Evolutionary conservation across 2,329 filamentous ascomycete genomes (phyloP), one percentile per base, ranked within the genome.

Genomic region (Pseudogymnoascus verrucosus): DNA sequence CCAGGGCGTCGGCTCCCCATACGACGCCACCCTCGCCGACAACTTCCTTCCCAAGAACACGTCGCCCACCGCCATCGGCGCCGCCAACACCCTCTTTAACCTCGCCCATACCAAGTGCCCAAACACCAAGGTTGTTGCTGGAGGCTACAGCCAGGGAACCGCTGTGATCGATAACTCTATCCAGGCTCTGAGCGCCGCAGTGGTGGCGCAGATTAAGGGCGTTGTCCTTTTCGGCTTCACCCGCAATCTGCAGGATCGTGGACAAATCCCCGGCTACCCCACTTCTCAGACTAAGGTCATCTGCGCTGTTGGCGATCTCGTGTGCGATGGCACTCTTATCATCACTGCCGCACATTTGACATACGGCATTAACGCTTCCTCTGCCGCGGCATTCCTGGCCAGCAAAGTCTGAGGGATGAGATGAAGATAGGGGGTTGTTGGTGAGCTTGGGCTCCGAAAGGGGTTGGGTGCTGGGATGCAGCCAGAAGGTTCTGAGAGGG

Each of bases 231-330:
- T 76, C 62, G 78, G 78, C 1, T 76, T 78, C 65, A 78, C 77
- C 16, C 71, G 74, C 68, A 76, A 73, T 69, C 31, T 66, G 21
- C 74, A 76, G 66, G 74, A 76, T 60, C 63, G 64, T 1, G 72
- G 71, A 0, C 64, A 66, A 28, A 70, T 77, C n/a, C 74, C 74
- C 7, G 69, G 70, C 11, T 75, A 73, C 60, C 70, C 69, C 5
- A 61, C 67, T 31, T 65, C 64, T 40, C 64, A 74, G 63, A 68
- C 71, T 2, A 65, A 80, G 68, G 78, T 80, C 19, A 77, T 79
- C 39, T 84, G 82, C 65, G 77, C 80, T 31, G 54, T 66, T 3
- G 81, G 79, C 0, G 82, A 85, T 66, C 72, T 78, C 8, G 81
- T 85, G 5, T 85, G 82, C 64, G 62, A 71, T 3, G 78, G 81